These are phyloP conservation scores for Colletotrichum sp. DNA, from an alignment of 2,329 filamentous ascomycete species.

Conservation along the genomic window DNA sequence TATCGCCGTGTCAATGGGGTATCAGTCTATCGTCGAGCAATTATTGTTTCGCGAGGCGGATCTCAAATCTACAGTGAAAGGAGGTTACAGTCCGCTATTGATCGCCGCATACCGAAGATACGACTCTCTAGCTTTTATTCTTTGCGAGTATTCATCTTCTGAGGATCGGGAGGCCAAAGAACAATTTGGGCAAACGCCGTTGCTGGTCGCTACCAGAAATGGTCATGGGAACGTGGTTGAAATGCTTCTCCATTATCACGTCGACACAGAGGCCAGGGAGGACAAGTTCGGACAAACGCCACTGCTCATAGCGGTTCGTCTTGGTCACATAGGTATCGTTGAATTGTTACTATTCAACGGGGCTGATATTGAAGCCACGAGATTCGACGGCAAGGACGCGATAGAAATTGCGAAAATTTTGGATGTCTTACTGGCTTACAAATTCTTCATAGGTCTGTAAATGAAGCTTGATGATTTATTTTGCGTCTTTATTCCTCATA, in stretches of 20 bases:
- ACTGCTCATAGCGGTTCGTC: not conserved
- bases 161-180: not conserved
- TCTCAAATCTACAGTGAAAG: accelerated
- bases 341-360: accelerated
- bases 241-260: accelerated
- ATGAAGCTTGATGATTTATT: no score
- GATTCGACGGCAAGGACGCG: no score
- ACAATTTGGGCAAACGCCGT: not conserved
- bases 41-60: no score
- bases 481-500: no score
- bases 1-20: no score
- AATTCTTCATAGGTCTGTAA: no score
- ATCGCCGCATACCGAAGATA: no score
- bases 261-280: accelerated
- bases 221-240: accelerated
- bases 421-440: no score
- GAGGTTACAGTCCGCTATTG: accelerated
- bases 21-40: no score
- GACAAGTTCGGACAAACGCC: not conserved
- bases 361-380: no score
- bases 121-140: no score
- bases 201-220: not conserved
- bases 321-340: not conserved
- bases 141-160: accelerated
- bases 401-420: no score